A percentile compares a stretch with the other conserved stretches of the same genome.
These are phyloP conservation scores for Rhexocercosporidium sp. DNA, from an alignment of 2,329 filamentous ascomycete species.

Conservation along the genomic window DNA sequence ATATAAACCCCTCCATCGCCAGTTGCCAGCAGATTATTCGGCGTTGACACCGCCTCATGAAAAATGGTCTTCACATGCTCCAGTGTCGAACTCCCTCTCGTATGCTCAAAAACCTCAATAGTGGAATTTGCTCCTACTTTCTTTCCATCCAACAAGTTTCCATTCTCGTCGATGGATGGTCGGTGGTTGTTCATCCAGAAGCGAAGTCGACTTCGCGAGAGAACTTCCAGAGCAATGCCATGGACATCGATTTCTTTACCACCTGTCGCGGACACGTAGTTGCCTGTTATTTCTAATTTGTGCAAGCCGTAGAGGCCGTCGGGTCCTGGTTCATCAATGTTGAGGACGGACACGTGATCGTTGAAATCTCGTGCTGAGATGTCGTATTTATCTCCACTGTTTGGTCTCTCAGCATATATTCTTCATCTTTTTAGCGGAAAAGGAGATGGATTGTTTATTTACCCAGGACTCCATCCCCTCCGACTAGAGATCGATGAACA, in stretches of 20 bases:
- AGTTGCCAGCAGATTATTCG: constrained; percentile 41
- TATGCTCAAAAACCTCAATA: constrained; percentile 43
- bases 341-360: constrained; percentile 30
- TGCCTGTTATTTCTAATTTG: constrained; percentile 18
- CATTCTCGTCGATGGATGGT: constrained; percentile 36
- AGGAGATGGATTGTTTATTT: background rate
- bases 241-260: constrained; percentile 37
- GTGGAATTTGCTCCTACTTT: constrained; percentile 42
- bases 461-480: constrained; percentile 28
- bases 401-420: background rate
- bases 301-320: constrained; percentile 26
- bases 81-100: constrained; percentile 28
- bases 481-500: constrained; percentile 22
- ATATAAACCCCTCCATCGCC: constrained; percentile 41
- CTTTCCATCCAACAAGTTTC: constrained; percentile 35
- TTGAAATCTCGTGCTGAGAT: constrained; percentile 17
- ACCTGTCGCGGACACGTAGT: constrained; percentile 17
- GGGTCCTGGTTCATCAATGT: constrained; percentile 24
- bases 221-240: constrained; percentile 39
- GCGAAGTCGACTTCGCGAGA: constrained; percentile 26
- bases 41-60: constrained; percentile 36
- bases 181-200: constrained; percentile 43
- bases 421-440: too few species aligned
- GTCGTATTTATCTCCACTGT: constrained; percentile 28
- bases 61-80: constrained; percentile 40